phyloP scores from a whole-genome alignment of 129 eudicot species.

The Tagetes erecta region DNA sequence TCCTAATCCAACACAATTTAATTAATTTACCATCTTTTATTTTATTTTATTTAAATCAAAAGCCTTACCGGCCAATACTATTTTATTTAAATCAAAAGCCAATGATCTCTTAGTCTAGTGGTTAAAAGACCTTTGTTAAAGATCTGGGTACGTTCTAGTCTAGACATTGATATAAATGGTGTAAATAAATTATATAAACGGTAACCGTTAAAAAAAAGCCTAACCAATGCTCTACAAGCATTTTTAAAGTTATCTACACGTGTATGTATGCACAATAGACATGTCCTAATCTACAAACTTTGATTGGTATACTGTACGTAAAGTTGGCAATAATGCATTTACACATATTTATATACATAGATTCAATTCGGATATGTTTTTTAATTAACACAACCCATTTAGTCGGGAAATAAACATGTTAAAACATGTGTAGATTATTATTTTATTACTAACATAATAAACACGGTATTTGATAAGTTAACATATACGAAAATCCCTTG shows the following conservation, averaged over 20 bases:
- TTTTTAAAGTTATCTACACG: background rate
- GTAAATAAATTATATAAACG: no score
- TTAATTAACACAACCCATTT: no score
- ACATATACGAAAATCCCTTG: no score
- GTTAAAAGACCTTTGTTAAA: no score
- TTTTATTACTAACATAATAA: no score
- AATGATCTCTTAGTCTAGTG: no score
- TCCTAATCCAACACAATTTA: slow-evolving; percentile 6
- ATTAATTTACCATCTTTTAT: background rate
- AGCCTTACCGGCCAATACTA: background rate
- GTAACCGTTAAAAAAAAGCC: background rate
- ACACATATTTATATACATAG: background rate
- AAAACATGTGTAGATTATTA: background rate
- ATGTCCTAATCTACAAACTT: slow-evolving; percentile 12
- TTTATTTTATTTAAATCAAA: background rate
- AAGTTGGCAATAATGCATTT: background rate
- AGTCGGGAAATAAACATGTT: background rate
- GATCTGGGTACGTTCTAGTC: no score
- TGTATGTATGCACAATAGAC: slow-evolving; percentile 7
- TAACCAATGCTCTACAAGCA: background rate
- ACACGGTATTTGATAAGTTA: no score
- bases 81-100: background rate
- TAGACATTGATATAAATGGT: no score
- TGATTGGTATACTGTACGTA: background rate
- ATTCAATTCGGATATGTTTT: no score